phyloP scores from a whole-genome alignment of 257 asterid genomes.

The Solanum medicagineum region DNA sequence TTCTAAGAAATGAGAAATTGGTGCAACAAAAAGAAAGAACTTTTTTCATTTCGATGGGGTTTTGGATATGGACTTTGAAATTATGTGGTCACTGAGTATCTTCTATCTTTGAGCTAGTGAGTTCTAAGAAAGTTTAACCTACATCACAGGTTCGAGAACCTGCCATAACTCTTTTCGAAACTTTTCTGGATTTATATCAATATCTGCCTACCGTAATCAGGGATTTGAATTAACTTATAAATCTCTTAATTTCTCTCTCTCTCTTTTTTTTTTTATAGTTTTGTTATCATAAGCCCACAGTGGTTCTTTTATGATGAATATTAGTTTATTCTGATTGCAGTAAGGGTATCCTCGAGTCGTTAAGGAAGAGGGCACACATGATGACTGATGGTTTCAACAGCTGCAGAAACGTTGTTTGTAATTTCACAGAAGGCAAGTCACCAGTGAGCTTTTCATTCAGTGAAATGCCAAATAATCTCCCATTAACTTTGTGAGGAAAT shows the following conservation, averaged over 20 bases:
- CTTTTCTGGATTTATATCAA: neutral
- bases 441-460: neutral
- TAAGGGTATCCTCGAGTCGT: constrained; percentile 81
- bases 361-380: constrained; percentile 84
- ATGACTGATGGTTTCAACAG: constrained; percentile 98
- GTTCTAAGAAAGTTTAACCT: neutral
- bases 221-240: neutral
- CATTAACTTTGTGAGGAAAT: neutral
- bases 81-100: neutral
- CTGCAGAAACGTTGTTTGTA: constrained; percentile 95
- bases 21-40: neutral
- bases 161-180: neutral
- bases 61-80: neutral
- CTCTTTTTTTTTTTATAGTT: neutral
- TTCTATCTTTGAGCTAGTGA: neutral
- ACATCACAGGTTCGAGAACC: neutral
- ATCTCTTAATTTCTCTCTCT: neutral
- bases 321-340: constrained; percentile 24
- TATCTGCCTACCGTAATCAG: neutral
- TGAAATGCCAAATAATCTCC: neutral
- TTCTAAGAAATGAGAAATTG: neutral
- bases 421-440: constrained; percentile 84
- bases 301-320: neutral
- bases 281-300: neutral
- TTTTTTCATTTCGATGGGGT: neutral